phyloP scores from a whole-genome alignment of 1,284 basidiomycete genomes.

The Fistulina hepatica region DNA sequence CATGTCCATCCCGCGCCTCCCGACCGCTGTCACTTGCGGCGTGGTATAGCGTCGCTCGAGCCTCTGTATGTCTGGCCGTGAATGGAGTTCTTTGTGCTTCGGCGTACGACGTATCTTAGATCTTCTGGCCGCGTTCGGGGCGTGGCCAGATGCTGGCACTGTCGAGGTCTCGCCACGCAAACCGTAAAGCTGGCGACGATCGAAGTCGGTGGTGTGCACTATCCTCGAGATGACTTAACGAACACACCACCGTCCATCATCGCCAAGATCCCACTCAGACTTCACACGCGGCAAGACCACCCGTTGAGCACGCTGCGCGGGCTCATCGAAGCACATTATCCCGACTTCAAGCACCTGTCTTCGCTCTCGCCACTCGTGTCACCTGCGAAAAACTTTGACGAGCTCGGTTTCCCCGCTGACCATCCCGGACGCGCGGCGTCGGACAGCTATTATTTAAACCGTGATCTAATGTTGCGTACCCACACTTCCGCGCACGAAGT shows the following conservation, averaged over 20 bases:
- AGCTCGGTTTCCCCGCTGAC: slow-evolving; percentile 86
- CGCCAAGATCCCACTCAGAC: slow-evolving; percentile 56
- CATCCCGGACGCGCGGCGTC: slow-evolving; percentile 87
- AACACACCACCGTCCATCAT: slow-evolving; percentile 84
- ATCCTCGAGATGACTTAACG: slow-evolving; percentile 68
- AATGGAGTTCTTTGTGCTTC: too few relatives aligned
- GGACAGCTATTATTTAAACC: slow-evolving; percentile 96
- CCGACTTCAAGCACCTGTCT: slow-evolving; percentile 54
- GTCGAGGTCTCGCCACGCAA: too few relatives aligned
- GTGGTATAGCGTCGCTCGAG: too few relatives aligned
- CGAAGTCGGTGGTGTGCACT: slow-evolving; percentile 46
- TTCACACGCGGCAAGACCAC: slow-evolving; percentile 73
- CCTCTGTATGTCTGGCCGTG: too few relatives aligned
- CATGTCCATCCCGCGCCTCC: too few relatives aligned
- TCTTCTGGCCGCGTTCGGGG: too few relatives aligned
- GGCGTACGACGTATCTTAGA: too few relatives aligned
- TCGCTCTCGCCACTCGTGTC: slow-evolving; percentile 84
- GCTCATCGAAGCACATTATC: slow-evolving; percentile 80
- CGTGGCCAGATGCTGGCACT: too few relatives aligned
- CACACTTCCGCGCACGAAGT: slow-evolving; percentile 98
- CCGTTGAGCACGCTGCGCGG: slow-evolving; percentile 80
- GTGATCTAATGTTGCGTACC: slow-evolving; percentile 83
- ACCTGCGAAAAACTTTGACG: slow-evolving; percentile 92
- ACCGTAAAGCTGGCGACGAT: too few relatives aligned
- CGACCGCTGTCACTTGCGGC: too few relatives aligned